Evolutionary conservation across 306 rosid species (phyloP).

Genomic region (Medicago ruthenica): DNA sequence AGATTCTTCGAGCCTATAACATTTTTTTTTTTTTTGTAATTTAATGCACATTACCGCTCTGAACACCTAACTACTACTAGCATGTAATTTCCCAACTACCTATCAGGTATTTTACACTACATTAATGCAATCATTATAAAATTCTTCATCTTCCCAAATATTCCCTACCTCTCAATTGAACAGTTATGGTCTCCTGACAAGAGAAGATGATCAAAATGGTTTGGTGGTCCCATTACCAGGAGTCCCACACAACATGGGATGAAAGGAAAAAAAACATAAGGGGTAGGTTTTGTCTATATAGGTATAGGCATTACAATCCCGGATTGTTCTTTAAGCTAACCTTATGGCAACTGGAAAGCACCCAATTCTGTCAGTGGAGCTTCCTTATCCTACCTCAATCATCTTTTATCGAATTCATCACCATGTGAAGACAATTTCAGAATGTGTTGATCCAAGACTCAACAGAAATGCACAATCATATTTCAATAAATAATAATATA

Average conservation of each 20-base stretch:
- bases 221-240: conserved; percentile 1
- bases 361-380: conserved; percentile 20
- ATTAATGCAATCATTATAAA: conserved; percentile 26
- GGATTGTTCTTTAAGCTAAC: neutral
- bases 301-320: neutral
- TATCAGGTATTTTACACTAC: neutral
- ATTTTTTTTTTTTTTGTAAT: no score
- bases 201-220: neutral
- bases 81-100: conserved; percentile 22
- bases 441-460: conserved; percentile 30
- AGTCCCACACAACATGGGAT: neutral
- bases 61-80: neutral
- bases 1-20: no score
- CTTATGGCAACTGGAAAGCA: neutral
- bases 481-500: conserved; percentile 18
- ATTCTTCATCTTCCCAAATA: conserved; percentile 22
- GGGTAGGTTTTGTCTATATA: conserved; percentile 6
- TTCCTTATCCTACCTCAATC: conserved; percentile 30
- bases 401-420: conserved; percentile 25
- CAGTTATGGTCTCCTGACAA: neutral
- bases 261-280: neutral
- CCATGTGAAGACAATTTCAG: neutral
- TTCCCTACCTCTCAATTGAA: conserved; percentile 12
- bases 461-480: conserved; percentile 32
- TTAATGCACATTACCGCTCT: no score